Percentiles rank a stretch among this genome's conserved stretches.
Evolutionary conservation across 768 basidiomycete genomes (phyloP).

Genomic region (Mycena indigotica): DNA sequence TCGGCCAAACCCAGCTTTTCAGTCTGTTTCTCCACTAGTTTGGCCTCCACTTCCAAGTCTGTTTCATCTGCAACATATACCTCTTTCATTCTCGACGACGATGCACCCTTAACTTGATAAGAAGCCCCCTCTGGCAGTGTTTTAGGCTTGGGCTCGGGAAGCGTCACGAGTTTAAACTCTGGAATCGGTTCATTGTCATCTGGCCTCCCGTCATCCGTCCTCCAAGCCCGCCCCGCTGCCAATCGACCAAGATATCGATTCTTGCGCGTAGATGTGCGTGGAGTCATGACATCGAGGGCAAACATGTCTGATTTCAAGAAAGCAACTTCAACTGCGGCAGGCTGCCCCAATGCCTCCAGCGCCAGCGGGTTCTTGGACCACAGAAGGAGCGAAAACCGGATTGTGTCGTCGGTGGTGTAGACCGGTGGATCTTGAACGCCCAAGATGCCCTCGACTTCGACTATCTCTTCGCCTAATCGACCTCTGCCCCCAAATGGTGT

Average conservation of each 20-base stretch:
- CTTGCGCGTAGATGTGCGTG: slow-evolving; percentile 7
- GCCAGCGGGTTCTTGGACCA: slow-evolving; percentile 22
- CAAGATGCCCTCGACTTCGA: slow-evolving; percentile 14
- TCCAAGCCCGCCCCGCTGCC: slow-evolving; percentile 9
- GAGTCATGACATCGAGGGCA: slow-evolving; percentile 6
- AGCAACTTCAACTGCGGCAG: slow-evolving; percentile 11
- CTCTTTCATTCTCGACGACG: slow-evolving; percentile 6
- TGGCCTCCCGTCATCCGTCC: slow-evolving; percentile 11
- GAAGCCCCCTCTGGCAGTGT: neutral
- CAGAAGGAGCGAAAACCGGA: slow-evolving; percentile 14
- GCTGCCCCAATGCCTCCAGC: slow-evolving; percentile 17
- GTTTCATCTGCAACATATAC: neutral
- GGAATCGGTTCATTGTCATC: slow-evolving; percentile 2
- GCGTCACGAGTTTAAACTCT: neutral
- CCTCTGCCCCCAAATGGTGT: slow-evolving; percentile 15
- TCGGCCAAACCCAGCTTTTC: too few relatives aligned
- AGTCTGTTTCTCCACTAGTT: neutral
- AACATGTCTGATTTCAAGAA: slow-evolving; percentile 17
- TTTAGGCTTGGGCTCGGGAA: slow-evolving; percentile 4
- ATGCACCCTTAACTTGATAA: slow-evolving; percentile 8
- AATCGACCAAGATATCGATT: slow-evolving; percentile 7
- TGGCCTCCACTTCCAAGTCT: neutral
- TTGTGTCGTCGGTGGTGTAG: slow-evolving; percentile 9
- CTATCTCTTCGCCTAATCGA: slow-evolving; percentile 7
- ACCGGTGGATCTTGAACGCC: slow-evolving; percentile 22